Percentiles rank a stretch among this genome's conserved stretches.
phyloP scores from a whole-genome alignment of 2,329 filamentous ascomycete genomes.

The Xylaria sp. region DNA sequence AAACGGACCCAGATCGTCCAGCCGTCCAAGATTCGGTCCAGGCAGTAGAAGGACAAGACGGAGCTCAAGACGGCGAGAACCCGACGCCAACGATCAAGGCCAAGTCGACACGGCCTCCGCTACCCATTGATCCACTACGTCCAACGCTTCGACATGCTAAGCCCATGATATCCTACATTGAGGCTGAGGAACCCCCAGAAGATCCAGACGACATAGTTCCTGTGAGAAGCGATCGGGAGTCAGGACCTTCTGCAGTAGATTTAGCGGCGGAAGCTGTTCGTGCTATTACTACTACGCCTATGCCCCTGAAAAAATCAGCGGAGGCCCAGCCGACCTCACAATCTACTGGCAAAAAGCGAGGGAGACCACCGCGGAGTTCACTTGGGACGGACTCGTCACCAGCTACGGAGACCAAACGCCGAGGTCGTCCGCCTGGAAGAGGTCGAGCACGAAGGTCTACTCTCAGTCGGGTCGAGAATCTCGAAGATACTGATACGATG shows the following conservation, averaged over 20 bases:
- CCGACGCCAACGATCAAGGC: conserved; percentile 25
- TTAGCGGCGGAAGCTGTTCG: conserved; percentile 54
- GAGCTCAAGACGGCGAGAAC: conserved; percentile 38
- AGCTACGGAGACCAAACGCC: conserved; percentile 27
- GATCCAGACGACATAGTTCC: conserved; percentile 57
- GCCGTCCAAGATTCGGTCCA: conserved; percentile 33
- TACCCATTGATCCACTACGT: conserved; percentile 57
- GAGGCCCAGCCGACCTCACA: conserved; percentile 38
- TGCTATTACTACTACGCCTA: conserved; percentile 44
- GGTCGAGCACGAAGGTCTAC: conserved; percentile 43
- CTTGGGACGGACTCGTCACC: conserved; percentile 34
- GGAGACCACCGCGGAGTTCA: conserved; percentile 47
- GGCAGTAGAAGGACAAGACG: conserved; percentile 28
- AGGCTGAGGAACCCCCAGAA: conserved; percentile 59
- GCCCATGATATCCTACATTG: conserved; percentile 63
- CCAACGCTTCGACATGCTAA: conserved; percentile 64
- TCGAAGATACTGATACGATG: conserved; percentile 36
- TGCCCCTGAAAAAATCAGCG: conserved; percentile 15
- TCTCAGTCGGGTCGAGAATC: conserved; percentile 44
- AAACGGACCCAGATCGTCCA: conserved; percentile 31
- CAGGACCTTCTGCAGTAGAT: conserved; percentile 52
- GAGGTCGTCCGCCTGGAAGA: conserved; percentile 39
- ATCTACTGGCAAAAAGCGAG: conserved; percentile 45
- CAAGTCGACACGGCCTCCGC: conserved; percentile 41
- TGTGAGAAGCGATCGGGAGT: conserved; percentile 12